phyloP scores from a whole-genome alignment of 352 stramenopile genomes.

The Blastocystis sp. region DNA sequence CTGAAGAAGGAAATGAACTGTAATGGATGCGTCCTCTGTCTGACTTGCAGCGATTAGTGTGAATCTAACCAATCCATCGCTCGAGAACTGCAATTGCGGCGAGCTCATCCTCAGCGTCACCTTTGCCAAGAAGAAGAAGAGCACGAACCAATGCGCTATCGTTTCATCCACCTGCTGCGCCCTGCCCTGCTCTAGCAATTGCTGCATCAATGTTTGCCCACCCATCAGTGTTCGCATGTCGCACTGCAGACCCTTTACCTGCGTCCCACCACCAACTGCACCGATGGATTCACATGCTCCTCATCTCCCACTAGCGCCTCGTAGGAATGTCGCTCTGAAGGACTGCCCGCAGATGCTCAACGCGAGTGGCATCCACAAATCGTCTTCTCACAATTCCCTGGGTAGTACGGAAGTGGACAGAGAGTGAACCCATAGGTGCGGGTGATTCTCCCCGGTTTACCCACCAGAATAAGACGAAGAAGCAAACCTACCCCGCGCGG shows the following conservation, averaged over 20 bases:
- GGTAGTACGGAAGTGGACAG: background rate
- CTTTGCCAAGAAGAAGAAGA: background rate
- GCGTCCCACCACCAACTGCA: background rate
- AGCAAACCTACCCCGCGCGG: background rate
- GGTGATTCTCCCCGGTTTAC: background rate
- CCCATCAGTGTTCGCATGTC: background rate
- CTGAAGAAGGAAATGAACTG: background rate
- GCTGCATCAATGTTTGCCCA: background rate
- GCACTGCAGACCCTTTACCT: background rate
- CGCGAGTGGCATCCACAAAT: background rate
- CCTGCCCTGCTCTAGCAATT: background rate
- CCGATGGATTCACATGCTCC: background rate
- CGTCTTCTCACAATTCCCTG: background rate
- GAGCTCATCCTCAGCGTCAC: background rate
- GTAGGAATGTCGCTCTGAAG: background rate
- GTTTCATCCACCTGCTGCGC: background rate
- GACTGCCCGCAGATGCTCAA: background rate
- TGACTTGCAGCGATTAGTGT: background rate
- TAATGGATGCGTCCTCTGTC: background rate
- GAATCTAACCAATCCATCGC: background rate
- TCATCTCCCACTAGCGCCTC: background rate
- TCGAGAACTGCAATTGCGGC: background rate
- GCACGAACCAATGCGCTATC: background rate
- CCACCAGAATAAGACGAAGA: background rate
- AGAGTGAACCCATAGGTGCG: background rate